A percentile compares a stretch with the other conserved stretches of the same genome.
Conservation (phyloP, 495 filamentous ascomycete genomes). For the Bacidia gigantensis region DNA sequence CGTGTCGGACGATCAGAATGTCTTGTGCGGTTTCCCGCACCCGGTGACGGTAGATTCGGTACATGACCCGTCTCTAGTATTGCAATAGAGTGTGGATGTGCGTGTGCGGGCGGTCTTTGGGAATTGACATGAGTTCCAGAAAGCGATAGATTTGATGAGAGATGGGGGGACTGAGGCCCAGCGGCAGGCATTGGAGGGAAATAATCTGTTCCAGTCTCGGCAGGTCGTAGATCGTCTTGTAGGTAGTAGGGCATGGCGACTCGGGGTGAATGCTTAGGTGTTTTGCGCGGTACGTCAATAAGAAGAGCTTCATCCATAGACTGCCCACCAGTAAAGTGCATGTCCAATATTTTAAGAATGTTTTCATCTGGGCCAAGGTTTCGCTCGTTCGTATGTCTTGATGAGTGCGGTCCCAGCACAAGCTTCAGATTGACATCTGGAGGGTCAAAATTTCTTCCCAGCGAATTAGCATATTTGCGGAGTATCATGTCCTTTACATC, state of each 20-base stretch:
- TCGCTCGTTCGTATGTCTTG: constrained; percentile 43
- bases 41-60: constrained; percentile 74
- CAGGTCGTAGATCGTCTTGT: constrained; percentile 48
- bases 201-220: constrained; percentile 68
- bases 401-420: constrained; percentile 31
- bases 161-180: constrained; percentile 27
- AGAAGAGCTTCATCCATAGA: constrained; percentile 79
- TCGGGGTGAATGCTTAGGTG: constrained; percentile 70
- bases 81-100: constrained; percentile 46
- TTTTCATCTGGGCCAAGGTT: constrained; percentile 73
- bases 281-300: constrained; percentile 79
- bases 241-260: constrained; percentile 37
- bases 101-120: constrained; percentile 16
- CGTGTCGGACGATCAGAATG: constrained; percentile 30
- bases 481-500: constrained; percentile 88
- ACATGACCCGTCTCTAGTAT: constrained; percentile 67
- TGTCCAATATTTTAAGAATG: constrained; percentile 64
- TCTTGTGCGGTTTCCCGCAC: constrained; percentile 36
- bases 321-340: constrained; percentile 81
- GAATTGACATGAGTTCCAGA: constrained; percentile 14
- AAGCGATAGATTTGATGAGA: constrained; percentile 23
- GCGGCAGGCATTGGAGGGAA: constrained; percentile 71
- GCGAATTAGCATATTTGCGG: constrained; percentile 81
- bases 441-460: constrained; percentile 77
- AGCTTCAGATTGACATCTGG: constrained; percentile 72